These are phyloP conservation scores for Paecilomyces fulvus DNA, from an alignment of 2,329 filamentous ascomycete species.

Conservation along the genomic window DNA sequence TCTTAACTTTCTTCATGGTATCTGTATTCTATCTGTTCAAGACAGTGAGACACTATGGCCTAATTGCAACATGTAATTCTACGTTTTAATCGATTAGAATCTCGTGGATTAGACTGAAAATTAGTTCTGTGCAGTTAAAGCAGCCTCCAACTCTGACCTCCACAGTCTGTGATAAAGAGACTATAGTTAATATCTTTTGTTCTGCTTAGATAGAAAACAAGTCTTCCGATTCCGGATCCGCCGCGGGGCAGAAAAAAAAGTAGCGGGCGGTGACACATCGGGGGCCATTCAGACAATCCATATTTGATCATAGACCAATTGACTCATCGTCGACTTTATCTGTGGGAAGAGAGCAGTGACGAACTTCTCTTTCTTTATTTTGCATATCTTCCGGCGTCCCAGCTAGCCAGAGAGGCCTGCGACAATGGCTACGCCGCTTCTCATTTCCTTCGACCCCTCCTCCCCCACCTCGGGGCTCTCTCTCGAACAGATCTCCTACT, in stretches of 20 bases:
- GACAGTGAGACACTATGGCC: too few species aligned
- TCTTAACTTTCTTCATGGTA: too few species aligned
- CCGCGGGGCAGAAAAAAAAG: slow-evolving; percentile 9
- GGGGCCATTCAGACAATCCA: not conserved
- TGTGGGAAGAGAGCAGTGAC: not conserved
- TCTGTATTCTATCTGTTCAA: too few species aligned
- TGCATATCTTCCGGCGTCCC: not conserved
- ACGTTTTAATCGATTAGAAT: too few species aligned
- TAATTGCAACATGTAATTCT: too few species aligned
- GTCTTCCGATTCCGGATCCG: not conserved
- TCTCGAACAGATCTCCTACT: slow-evolving; percentile 48
- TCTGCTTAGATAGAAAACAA: not conserved
- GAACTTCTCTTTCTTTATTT: not conserved
- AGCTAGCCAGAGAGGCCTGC: not conserved
- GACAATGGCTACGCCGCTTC: slow-evolving; percentile 34
- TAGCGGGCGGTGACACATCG: not conserved
- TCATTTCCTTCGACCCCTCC: slow-evolving; percentile 34
- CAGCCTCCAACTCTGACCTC: too few species aligned
- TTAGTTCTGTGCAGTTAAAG: too few species aligned
- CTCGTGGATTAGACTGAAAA: too few species aligned
- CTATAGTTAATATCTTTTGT: not conserved
- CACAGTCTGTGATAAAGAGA: not conserved
- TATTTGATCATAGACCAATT: not conserved
- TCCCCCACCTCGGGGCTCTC: slow-evolving; percentile 42
- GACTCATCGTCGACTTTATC: not conserved